Conservation (phyloP, 352 stramenopile species). For the Phytophthora palmivora region DNA sequence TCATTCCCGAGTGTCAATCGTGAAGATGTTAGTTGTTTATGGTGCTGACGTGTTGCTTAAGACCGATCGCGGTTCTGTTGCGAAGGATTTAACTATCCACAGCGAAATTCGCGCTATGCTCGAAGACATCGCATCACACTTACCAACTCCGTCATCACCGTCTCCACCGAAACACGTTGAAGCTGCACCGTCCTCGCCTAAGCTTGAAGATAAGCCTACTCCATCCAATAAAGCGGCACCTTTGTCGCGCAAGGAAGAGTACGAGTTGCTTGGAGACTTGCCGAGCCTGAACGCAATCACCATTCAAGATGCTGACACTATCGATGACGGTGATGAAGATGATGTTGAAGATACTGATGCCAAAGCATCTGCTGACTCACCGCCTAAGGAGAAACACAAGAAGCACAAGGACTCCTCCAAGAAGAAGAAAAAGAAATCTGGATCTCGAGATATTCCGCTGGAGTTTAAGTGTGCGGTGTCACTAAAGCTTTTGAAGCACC, state of each 20-base stretch:
- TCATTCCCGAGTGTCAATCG: conserved; percentile 75
- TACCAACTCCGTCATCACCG: conserved; percentile 23
- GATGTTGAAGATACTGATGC: conserved; percentile 36
- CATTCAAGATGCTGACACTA: conserved; percentile 58
- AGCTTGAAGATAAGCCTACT: conserved; percentile 44
- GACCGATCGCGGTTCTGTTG: conserved; percentile 72
- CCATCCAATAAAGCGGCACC: conserved; percentile 42
- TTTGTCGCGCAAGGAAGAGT: conserved; percentile 84
- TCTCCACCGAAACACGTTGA: conserved; percentile 22
- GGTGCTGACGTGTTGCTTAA: conserved; percentile 70
- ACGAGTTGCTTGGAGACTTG: conserved; percentile 77
- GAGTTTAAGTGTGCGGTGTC: conserved; percentile 85
- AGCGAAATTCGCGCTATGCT: conserved; percentile 83
- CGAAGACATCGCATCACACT: conserved; percentile 66
- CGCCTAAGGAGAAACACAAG: conserved; percentile 31
- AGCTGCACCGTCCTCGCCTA: conserved; percentile 28
- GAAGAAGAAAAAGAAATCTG: conserved; percentile 46
- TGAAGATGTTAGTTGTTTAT: conserved; percentile 83
- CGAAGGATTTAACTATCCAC: conserved; percentile 80
- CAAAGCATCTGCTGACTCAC: conserved; percentile 34
- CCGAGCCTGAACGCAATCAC: conserved; percentile 66
- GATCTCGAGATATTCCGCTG: conserved; percentile 39
- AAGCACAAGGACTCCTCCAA: conserved; percentile 39
- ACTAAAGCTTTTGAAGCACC: conserved; percentile 71
- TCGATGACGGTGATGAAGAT: conserved; percentile 39